A percentile compares a stretch with the other conserved stretches of the same genome.
These are phyloP conservation scores for Cryphonectria radicalis DNA, from an alignment of 2,329 filamentous ascomycete species.

Conservation along the genomic window DNA sequence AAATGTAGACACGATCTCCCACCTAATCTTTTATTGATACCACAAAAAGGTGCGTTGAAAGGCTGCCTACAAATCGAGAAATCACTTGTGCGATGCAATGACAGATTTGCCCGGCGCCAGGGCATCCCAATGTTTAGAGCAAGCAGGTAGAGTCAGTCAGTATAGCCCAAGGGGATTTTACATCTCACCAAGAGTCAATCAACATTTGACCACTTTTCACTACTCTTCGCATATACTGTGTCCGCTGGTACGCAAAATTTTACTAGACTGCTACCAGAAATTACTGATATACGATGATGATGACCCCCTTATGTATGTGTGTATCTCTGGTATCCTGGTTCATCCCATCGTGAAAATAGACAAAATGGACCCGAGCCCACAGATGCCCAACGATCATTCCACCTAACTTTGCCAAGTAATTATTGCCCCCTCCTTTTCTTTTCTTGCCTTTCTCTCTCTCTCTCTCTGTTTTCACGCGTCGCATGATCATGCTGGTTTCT, in stretches of 20 bases:
- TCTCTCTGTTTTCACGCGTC: not conserved
- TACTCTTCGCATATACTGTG: not conserved
- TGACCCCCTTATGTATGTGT: not conserved
- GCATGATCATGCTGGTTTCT: not conserved
- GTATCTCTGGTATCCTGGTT: slow-evolving; percentile 15
- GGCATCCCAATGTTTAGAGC: not conserved
- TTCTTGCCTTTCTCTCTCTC: not conserved
- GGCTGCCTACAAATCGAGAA: not conserved
- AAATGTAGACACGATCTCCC: not conserved
- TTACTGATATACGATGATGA: not conserved
- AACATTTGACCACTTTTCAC: not conserved
- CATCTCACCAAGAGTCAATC: not conserved
- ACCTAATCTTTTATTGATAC: not conserved
- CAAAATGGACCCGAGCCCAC: not conserved
- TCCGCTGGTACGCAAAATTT: not conserved
- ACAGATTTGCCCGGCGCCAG: not conserved
- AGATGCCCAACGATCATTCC: not conserved
- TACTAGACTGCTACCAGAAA: slow-evolving; percentile 2
- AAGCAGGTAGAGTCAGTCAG: not conserved
- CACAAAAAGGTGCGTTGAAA: not conserved
- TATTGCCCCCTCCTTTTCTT: not conserved
- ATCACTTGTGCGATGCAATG: not conserved
- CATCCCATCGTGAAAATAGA: slow-evolving; percentile 11
- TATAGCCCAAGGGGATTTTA: not conserved
- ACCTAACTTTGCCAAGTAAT: not conserved